Evolutionary conservation across 1,139 yeast genomes (phyloP), one percentile per base, ranked within the genome.

Genomic region (Diutina catenulata): DNA sequence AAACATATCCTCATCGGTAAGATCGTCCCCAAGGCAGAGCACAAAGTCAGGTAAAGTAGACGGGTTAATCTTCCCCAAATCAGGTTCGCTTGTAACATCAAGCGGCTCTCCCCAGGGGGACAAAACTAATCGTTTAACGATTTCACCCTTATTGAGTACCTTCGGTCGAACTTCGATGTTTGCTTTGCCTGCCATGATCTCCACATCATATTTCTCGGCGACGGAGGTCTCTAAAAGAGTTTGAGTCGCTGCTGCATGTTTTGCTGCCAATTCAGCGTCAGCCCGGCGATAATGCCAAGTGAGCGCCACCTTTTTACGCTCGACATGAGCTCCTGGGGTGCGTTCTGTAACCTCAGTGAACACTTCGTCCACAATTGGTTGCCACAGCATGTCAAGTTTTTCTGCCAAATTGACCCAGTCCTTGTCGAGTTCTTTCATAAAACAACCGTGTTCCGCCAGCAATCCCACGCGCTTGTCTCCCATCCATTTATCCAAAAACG

Each of bases 1-100:
- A 57, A 91, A 91, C 99, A 91, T 91, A 53, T 91, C 98, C 57
- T 91, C 99, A 57, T 91, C 99, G 0, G 99, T 93, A 39, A 80
- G 70, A 56, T 91, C 99, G 57, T 91, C 99, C 37, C 99, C 99
- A 36, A 86, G 63, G 60, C 97, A 91, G 40, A 88, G 59, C 37
- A 83, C 74, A 52, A 93, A 91, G 50, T 83, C 95, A 0, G 95
- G 91, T 37, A 75, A 63, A 14, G 47, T 56, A 8, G 41, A 35
- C 3, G 42, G 42, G 22, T 38, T 40, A 7, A 37, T 16, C 28
- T 41, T 37, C 40, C 48, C 57, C 42, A 50, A 58, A 38, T 49
- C 49, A 36, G 59, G 63, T 42, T 55, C 61, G 13, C 4, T 4
- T 8, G 23, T 15, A 8, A 18, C 19, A 11, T 23, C 28, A 47